Evolutionary conservation across 192 early-diverging fungal species (phyloP), one percentile per base, ranked within the genome.

Genomic region (Globomyces pollinis-pini): DNA sequence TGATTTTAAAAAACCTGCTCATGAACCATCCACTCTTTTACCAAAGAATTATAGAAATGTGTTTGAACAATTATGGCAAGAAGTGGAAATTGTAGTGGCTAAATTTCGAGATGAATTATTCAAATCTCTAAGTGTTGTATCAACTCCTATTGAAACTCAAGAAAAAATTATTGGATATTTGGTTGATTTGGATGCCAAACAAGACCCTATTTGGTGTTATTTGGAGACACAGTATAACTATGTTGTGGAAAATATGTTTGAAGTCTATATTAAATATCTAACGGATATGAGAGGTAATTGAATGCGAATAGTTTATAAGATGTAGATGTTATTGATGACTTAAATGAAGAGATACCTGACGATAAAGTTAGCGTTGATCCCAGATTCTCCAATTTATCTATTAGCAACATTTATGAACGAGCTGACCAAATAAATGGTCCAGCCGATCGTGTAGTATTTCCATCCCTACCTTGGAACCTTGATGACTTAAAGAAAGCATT

Each of bases 21-120:
- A 52, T 18, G 61, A 59, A 2, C 41, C 16, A 13, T 39, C 54
- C 30, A 50, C 57, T 2, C 55, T 79, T 3, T 57, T 80, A 2
- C 74, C 78, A 11, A 58, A 63, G 60, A 61, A 68, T 24, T 67
- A 80, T 41, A 78, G 79, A 41, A 79, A 75, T 49, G 91, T 98
- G 13, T 95, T 98, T 78, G 91, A 93, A 55, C 86, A 89, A 57
- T 90, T 98, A 31, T 98, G 95, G 95, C 72, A 66, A 0, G 93
- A 96, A 65, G 92, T 94, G 7, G 86, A 89, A 41, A 78, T 84
- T 29, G 90, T 91, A 61, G 84, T 95, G 4, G 78, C 76, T 0
- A 74, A 77, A 51, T 63, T 93, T 15, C 73, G 85, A 42, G 75
- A 80, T n/a, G 80, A 86, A 7, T 69, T 98, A 59, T 85, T 88